A percentile compares a stretch with the other conserved stretches of the same genome.
Evolutionary conservation across 2,329 filamentous ascomycete genomes (phyloP).

Genomic region (Claviceps quebecensis): DNA sequence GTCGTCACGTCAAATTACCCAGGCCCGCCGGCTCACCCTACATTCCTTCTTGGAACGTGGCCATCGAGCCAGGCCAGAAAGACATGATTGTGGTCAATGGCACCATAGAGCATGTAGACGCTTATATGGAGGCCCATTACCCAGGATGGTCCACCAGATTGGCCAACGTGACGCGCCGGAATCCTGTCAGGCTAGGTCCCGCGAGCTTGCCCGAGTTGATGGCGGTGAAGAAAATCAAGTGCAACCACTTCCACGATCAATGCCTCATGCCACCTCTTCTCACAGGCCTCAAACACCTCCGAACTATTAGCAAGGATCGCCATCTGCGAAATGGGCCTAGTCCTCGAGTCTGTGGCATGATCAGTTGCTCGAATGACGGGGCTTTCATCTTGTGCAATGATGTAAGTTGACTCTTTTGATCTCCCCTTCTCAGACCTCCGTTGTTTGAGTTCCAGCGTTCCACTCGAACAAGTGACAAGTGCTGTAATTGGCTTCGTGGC

Average conservation of each 20-base stretch:
- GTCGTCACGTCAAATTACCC: too few relatives aligned
- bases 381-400: neutral
- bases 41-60: too few relatives aligned
- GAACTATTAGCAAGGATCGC: neutral
- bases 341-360: neutral
- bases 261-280: too few relatives aligned
- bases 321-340: neutral
- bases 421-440: neutral
- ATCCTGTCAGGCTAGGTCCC: neutral
- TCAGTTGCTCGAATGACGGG: neutral
- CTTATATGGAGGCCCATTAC: neutral
- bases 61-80: too few relatives aligned
- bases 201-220: neutral
- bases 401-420: neutral
- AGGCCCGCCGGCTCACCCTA: too few relatives aligned
- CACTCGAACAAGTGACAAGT: too few relatives aligned
- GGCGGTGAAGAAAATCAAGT: neutral
- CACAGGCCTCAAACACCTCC: neutral
- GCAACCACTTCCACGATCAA: neutral
- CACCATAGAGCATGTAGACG: neutral
- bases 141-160: neutral
- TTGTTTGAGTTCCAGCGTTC: neutral
- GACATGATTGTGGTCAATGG: too few relatives aligned
- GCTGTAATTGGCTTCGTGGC: neutral
- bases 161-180: neutral